A percentile compares a stretch with the other conserved stretches of the same genome.
phyloP scores from a whole-genome alignment of 169 alveolate species.

The Cryptosporidium sp. region DNA sequence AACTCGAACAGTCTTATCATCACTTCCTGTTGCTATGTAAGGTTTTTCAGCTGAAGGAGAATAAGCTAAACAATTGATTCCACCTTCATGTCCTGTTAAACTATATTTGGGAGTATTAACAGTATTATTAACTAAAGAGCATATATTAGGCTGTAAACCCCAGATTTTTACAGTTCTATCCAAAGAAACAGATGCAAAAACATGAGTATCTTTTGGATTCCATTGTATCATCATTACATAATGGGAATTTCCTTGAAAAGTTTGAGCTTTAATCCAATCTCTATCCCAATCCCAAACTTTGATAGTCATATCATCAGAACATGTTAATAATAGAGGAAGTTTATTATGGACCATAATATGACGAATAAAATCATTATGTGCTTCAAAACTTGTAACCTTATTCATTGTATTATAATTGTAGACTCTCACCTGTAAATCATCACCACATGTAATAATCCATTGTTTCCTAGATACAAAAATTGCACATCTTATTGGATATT shows the following conservation, averaged over 20 bases:
- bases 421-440: constrained; percentile 93
- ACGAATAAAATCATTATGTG: constrained; percentile 98
- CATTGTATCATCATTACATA: constrained; percentile 97
- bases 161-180: constrained; percentile 95
- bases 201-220: constrained; percentile 96
- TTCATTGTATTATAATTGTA: constrained; percentile 97
- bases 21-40: constrained; percentile 95
- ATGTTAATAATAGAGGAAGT: constrained; percentile 93
- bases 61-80: constrained; percentile 97
- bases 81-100: constrained; percentile 96
- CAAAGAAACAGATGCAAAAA: constrained; percentile 96
- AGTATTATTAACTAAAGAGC: constrained; percentile 59
- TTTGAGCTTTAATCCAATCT: constrained; percentile 91
- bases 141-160: constrained; percentile 85
- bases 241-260: constrained; percentile 97
- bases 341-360: constrained; percentile 96
- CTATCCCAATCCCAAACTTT: constrained; percentile 97
- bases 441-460: constrained; percentile 94
- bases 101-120: constrained; percentile 93
- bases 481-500: constrained; percentile 95
- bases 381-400: constrained; percentile 93
- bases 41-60: constrained; percentile 91
- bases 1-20: constrained; percentile 95
- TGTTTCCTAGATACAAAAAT: constrained; percentile 94
- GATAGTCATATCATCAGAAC: constrained; percentile 98